Percentiles rank a stretch among this genome's conserved stretches.
These are phyloP conservation scores for Pyrus bretschneideri DNA, from an alignment of 306 rosid genomes.

Conservation along the genomic window DNA sequence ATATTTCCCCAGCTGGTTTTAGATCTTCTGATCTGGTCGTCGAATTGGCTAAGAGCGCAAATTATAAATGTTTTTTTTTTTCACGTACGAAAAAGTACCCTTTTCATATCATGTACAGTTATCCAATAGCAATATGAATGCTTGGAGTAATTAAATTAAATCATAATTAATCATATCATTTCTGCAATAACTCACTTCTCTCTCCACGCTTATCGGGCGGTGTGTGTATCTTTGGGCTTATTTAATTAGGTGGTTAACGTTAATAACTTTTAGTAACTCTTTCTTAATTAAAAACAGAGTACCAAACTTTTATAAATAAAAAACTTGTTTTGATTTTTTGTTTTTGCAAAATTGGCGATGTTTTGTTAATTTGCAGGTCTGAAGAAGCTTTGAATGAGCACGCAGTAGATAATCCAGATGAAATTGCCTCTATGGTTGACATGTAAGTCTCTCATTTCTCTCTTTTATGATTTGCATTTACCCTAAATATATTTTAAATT, in stretches of 20 bases:
- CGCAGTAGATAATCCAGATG: conserved; percentile 82
- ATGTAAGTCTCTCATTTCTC: conserved; percentile 42
- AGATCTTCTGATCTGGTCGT: conserved; percentile 1
- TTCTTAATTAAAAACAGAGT: neutral
- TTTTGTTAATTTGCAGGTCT: conserved; percentile 34
- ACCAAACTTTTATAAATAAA: neutral
- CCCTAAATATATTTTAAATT: neutral
- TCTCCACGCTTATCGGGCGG: conserved; percentile 9
- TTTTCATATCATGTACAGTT: neutral
- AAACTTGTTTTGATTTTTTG: too few species aligned
- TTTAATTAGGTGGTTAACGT: conserved; percentile 10
- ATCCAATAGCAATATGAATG: neutral
- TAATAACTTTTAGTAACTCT: neutral
- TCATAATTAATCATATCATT: neutral
- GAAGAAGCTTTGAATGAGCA: conserved; percentile 42
- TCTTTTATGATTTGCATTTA: neutral
- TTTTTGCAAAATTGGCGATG: neutral
- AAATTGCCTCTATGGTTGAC: conserved; percentile 71
- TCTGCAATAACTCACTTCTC: neutral
- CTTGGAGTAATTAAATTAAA: neutral
- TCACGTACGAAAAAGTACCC: neutral
- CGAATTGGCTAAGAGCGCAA: neutral
- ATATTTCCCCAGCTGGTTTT: too few species aligned
- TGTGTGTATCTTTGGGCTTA: neutral
- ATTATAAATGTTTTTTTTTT: neutral